Base-by-base conservation (phyloP, 345 rosid species). In the Draba incana region DNA sequence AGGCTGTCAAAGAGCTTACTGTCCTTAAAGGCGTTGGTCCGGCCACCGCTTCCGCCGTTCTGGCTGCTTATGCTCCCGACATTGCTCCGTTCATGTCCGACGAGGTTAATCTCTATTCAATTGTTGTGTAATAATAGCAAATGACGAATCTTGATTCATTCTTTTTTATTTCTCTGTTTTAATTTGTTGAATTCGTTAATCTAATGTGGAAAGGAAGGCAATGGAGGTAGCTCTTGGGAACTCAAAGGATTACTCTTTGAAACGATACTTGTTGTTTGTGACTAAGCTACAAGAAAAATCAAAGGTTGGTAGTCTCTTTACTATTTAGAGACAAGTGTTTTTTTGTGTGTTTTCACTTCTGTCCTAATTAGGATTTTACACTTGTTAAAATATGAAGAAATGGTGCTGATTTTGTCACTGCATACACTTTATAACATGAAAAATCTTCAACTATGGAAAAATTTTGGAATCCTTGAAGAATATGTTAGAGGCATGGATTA, bases 11-110 rank as follows among this genome's bases (percentile, higher is more conserved):
- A 11, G 86, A 81, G 80, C 91, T 93, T 15, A 87, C 88, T 2
- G 86, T 90, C 7, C 75, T 93, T 78, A 90, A 88, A 81, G 99
- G 98, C 4, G 88, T 90, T 2, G 96, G 97, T 55, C 88, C 97
- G 6, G 99, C 99, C 8, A 88, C 96, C 0, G 96, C 94, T 8
- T 90, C 97, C 3, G 97, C 96, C 27, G 77, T 93, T 76, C 71
- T 87, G n/a, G 94, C 97, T 59, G 92, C 97, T 69, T 88, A 81
- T 49, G 92, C 96, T 0, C 97, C 94, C 3, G 86, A 83, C 45
- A 65, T 84, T 62, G 89, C 89, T 10, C 94, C 96, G 0, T 87
- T 90, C 67, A 90, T 90, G 96, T 90, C 94, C 45, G 92, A 93
- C 56, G 97, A 93, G 90, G 97, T 93, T 39, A 23, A 6, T 67